Evolutionary conservation across 2,329 filamentous ascomycete genomes (phyloP).

Genomic region (Aspergillus intermedius): DNA sequence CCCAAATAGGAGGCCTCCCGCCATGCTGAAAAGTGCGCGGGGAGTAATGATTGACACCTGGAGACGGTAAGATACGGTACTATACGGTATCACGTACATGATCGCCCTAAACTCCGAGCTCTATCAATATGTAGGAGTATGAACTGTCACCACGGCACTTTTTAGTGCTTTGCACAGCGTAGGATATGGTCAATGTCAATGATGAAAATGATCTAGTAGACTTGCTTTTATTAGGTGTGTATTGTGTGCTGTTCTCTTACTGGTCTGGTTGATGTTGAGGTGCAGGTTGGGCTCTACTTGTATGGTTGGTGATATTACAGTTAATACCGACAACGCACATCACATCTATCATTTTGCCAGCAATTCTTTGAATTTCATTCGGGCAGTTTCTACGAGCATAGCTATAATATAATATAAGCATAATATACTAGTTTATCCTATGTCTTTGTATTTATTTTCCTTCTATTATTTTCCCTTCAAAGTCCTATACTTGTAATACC

Average conservation of each 20-base stretch:
- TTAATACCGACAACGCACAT: constrained; percentile 9
- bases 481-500: neutral
- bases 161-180: too few relatives aligned
- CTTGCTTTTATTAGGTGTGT: too few relatives aligned
- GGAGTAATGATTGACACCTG: neutral
- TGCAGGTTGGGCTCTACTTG: neutral
- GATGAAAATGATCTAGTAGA: too few relatives aligned
- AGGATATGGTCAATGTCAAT: too few relatives aligned
- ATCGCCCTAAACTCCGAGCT: constrained; percentile 1
- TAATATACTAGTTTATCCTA: too few relatives aligned
- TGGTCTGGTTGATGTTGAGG: too few relatives aligned
- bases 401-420: too few relatives aligned
- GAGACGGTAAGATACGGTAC: constrained; percentile 1
- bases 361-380: constrained; percentile 1
- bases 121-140: neutral
- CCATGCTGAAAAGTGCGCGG: constrained; percentile 24
- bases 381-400: constrained; percentile 1
- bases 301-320: neutral
- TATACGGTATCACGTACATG: neutral
- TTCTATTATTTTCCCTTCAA: neutral
- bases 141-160: neutral
- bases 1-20: constrained; percentile 8
- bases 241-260: too few relatives aligned
- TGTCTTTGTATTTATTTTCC: constrained; percentile 6
- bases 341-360: constrained; percentile 12